Evolutionary conservation across 1,284 basidiomycete species (phyloP).

Genomic region (Microbotryomycetes sp.): DNA sequence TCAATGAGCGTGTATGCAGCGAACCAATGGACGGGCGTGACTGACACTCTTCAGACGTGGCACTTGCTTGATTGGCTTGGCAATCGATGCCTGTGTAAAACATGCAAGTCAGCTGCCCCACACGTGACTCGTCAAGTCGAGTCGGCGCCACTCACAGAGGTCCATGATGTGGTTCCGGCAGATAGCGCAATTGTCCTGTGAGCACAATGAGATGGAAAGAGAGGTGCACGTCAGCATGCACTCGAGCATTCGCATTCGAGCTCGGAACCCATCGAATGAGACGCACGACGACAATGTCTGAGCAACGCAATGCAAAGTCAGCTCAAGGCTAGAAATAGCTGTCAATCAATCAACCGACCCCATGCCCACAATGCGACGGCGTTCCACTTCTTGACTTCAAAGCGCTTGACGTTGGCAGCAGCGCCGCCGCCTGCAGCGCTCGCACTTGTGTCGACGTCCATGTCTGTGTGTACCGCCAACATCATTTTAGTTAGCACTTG

Average conservation of each 20-base stretch:
- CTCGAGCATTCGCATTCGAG: not conserved
- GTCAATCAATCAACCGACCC: conserved; percentile 52
- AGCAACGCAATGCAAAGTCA: not conserved
- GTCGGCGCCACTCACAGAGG: conserved; percentile 59
- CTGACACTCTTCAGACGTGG: conserved; percentile 83
- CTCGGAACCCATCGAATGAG: not conserved
- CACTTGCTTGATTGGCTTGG: conserved; percentile 96
- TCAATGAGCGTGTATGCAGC: not conserved
- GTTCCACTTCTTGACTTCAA: conserved; percentile 99
- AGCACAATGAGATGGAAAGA: too few species aligned
- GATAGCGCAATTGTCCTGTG: conserved; percentile 53
- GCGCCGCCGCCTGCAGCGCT: conserved; percentile 49
- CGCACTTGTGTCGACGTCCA: conserved; percentile 66
- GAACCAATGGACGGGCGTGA: too few species aligned
- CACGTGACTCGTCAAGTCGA: not conserved
- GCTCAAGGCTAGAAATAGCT: not conserved
- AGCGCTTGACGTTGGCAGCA: conserved; percentile 50
- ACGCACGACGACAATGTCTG: conserved; percentile 1
- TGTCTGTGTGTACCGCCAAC: conserved; percentile 47
- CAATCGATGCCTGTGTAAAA: conserved; percentile 82
- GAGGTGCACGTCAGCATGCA: not conserved
- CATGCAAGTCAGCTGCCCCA: conserved; percentile 15
- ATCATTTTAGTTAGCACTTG: not conserved
- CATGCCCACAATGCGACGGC: conserved; percentile 93
- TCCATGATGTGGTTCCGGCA: conserved; percentile 99